Percentiles rank a stretch among this genome's conserved stretches.
phyloP scores from a whole-genome alignment of 2,329 filamentous ascomycete species.

The Setomelanomma holmii region DNA sequence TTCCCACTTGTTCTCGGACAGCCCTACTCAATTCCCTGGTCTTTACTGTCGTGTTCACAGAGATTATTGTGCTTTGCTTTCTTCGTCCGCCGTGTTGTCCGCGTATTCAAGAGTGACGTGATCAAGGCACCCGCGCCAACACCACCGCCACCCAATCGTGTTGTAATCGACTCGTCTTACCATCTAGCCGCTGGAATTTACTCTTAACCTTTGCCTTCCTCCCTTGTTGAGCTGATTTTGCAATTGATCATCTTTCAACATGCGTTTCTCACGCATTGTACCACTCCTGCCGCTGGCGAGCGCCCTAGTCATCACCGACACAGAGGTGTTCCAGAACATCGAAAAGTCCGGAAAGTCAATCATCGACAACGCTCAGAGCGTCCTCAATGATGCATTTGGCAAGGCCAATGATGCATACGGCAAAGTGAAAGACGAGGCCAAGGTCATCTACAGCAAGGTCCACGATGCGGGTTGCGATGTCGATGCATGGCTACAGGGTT shows the following conservation, averaged over 20 bases:
- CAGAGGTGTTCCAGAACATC: slow-evolving; percentile 53
- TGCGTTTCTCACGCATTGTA: slow-evolving; percentile 59
- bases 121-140: slow-evolving; percentile 14
- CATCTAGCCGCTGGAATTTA: slow-evolving; percentile 16
- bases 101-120: slow-evolving; percentile 4
- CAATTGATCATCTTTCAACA: slow-evolving; percentile 36
- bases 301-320: slow-evolving; percentile 62
- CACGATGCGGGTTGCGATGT: slow-evolving; percentile 55
- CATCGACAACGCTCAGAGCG: slow-evolving; percentile 26
- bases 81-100: slow-evolving; percentile 16
- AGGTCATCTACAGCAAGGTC: slow-evolving; percentile 50
- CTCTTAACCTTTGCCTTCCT: slow-evolving; percentile 13
- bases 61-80: slow-evolving; percentile 1
- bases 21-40: too few species aligned
- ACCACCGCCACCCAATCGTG: slow-evolving; percentile 27
- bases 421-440: slow-evolving; percentile 47
- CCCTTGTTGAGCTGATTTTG: slow-evolving; percentile 7
- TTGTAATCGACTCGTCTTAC: slow-evolving; percentile 40
- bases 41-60: neutral
- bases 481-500: slow-evolving; percentile 55
- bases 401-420: slow-evolving; percentile 54
- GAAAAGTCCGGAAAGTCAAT: slow-evolving; percentile 31
- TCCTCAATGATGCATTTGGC: slow-evolving; percentile 32
- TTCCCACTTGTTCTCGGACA: neutral
- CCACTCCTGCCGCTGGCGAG: slow-evolving; percentile 58